Conservation (phyloP, 2,329 filamentous ascomycete species). For the Fusarium bactridioides region DNA sequence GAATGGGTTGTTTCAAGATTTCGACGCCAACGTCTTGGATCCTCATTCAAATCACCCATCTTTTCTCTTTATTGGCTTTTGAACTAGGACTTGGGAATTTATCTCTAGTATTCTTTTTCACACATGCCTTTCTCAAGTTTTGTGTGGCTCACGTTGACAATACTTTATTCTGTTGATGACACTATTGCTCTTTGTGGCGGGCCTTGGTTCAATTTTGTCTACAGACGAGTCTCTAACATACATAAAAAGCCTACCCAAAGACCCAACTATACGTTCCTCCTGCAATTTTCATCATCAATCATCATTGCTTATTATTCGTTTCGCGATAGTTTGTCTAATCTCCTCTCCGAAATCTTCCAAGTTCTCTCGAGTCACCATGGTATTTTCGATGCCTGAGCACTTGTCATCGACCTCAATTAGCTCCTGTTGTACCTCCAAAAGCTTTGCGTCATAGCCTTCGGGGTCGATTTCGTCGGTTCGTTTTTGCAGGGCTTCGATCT, state of each 20-base stretch:
- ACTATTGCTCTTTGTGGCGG: too few species aligned
- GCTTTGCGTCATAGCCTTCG: rapidly evolving
- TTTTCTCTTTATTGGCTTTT: background rate
- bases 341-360: background rate
- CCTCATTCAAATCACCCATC: background rate
- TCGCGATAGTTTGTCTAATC: background rate
- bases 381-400: rapidly evolving
- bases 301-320: background rate
- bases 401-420: background rate
- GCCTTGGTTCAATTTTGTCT: too few species aligned
- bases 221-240: background rate
- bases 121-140: too few species aligned
- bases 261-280: background rate
- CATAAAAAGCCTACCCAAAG: background rate
- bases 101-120: too few species aligned
- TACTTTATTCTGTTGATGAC: too few species aligned
- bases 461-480: rapidly evolving
- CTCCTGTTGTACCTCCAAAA: rapidly evolving
- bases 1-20: rapidly evolving
- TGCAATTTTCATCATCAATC: background rate
- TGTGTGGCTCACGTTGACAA: too few species aligned
- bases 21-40: background rate
- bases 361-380: background rate
- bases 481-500: background rate
- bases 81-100: too few species aligned